Percentiles rank a stretch among this genome's conserved stretches.
Evolutionary conservation across 441 rosid species (phyloP).

Genomic region (Populus tomentosa): DNA sequence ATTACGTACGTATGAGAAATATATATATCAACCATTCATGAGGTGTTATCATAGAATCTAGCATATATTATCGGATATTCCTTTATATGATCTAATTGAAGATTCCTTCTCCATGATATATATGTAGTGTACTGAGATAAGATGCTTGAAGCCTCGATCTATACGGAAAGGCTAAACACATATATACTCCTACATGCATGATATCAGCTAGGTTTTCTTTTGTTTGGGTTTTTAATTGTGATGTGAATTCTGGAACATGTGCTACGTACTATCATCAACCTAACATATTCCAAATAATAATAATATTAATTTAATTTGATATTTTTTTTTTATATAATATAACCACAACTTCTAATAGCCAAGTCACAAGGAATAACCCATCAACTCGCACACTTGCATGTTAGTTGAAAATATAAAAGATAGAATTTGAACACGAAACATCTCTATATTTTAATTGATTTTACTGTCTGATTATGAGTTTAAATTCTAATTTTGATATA

Average conservation of each 20-base stretch:
- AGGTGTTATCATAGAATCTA: neutral
- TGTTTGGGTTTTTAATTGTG: neutral
- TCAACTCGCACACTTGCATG: no score
- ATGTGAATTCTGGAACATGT: neutral
- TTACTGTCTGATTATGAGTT: no score
- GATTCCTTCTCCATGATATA: neutral
- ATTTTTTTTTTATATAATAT: no score
- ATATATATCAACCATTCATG: neutral
- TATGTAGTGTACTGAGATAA: neutral
- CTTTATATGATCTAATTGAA: neutral
- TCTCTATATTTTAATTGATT: fast-evolving
- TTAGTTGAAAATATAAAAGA: no score
- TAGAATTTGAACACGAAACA: neutral
- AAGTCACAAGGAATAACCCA: no score
- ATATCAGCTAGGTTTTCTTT: neutral
- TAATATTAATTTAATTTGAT: no score
- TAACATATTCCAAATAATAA: neutral
- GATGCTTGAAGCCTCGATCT: neutral
- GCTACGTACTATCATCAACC: neutral
- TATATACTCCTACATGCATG: neutral
- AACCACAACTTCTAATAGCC: no score
- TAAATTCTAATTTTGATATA: no score
- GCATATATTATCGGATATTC: neutral
- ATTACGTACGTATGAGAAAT: no score
- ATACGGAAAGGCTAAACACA: neutral